These are phyloP conservation scores for Catharanthus roseus DNA, from an alignment of 257 asterid species.

Conservation along the genomic window DNA sequence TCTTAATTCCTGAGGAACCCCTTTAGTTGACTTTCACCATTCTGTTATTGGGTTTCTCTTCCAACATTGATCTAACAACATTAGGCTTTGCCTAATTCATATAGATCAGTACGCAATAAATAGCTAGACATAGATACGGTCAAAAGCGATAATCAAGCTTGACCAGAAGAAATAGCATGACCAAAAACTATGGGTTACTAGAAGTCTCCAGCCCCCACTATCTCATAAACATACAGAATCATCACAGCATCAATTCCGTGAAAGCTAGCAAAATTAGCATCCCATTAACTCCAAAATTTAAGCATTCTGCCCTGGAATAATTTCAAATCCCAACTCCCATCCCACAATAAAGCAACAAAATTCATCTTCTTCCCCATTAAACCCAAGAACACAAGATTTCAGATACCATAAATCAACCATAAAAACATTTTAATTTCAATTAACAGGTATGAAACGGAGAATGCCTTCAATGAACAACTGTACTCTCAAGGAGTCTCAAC, in stretches of 20 bases:
- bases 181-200: background rate
- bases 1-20: no score
- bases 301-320: no score
- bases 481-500: background rate
- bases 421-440: background rate
- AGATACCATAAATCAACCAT: background rate
- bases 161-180: no score
- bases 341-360: background rate
- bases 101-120: background rate
- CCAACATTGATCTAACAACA: slow-evolving; percentile 29
- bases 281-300: no score
- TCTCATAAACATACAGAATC: no score
- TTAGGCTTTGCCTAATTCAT: slow-evolving; percentile 37
- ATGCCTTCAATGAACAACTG: background rate
- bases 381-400: background rate
- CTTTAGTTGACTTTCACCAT: no score
- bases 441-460: slow-evolving; percentile 3
- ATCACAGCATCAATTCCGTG: no score
- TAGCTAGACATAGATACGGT: background rate
- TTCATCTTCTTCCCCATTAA: background rate
- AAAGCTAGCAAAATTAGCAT: no score
- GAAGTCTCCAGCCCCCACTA: no score
- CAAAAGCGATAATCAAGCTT: background rate
- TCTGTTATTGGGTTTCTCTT: slow-evolving; percentile 25
- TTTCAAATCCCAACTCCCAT: background rate